These are phyloP conservation scores for Theobroma cacao DNA, from an alignment of 345 rosid genomes.

Conservation along the genomic window DNA sequence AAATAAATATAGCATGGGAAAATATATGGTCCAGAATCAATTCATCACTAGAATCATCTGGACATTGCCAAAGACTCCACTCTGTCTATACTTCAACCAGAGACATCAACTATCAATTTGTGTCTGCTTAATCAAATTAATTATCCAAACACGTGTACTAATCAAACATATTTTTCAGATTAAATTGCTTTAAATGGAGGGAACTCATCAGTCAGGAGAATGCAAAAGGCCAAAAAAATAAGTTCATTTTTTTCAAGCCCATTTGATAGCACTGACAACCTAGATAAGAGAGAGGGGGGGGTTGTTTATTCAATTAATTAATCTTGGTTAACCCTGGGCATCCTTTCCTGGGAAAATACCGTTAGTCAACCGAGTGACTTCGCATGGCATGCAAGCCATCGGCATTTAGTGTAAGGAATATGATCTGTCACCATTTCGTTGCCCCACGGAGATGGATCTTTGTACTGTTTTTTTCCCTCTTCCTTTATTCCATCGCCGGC, in stretches of 20 bases:
- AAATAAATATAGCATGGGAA: too few relatives aligned
- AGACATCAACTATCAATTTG: too few relatives aligned
- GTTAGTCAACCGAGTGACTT: neutral
- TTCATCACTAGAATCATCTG: too few relatives aligned
- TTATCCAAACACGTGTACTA: neutral
- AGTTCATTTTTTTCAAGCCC: neutral
- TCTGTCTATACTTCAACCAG: too few relatives aligned
- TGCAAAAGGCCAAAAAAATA: neutral
- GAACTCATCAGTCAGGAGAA: neutral
- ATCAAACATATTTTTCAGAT: neutral
- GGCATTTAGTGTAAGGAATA: neutral
- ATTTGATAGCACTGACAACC: slow-evolving; percentile 3
- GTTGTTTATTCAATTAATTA: neutral
- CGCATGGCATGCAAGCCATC: neutral
- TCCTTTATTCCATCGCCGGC: neutral
- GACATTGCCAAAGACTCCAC: too few relatives aligned
- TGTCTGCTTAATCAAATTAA: neutral
- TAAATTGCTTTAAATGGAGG: neutral
- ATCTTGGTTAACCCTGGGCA: neutral
- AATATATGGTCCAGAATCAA: too few relatives aligned
- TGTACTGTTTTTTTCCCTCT: too few relatives aligned
- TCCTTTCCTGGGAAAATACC: neutral
- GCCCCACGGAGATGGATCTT: neutral
- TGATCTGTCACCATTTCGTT: neutral
- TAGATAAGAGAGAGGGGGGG: neutral